Evolutionary conservation across 345 rosid species (phyloP).

Genomic region (Erysimum cheiranthoides): DNA sequence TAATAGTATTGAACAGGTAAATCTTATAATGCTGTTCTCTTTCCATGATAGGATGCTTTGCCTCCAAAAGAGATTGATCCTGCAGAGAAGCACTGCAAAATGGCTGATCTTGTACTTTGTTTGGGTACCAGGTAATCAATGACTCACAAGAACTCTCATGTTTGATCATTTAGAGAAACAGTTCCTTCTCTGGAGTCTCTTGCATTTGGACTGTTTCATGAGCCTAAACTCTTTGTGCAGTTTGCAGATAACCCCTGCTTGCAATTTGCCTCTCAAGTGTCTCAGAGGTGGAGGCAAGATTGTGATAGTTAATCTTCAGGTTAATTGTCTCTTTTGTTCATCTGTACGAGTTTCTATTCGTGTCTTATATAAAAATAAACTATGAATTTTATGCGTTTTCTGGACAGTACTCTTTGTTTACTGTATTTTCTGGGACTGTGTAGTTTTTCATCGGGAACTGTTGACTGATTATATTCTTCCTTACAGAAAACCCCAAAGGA

Average conservation of each 20-base stretch:
- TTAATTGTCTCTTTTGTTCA: constrained; percentile 34
- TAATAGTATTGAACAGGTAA: not conserved
- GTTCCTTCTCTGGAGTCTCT: not conserved
- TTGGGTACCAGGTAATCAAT: constrained; percentile 84
- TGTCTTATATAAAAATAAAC: not conserved
- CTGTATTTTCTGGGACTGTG: not conserved
- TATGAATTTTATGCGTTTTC: not conserved
- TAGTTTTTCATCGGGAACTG: not conserved
- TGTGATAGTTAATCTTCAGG: constrained; percentile 97
- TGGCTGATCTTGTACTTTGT: constrained; percentile 92
- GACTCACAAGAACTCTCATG: constrained; percentile 22
- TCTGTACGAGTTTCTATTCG: not conserved
- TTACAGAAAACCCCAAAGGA: constrained; percentile 97
- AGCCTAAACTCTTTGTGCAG: constrained; percentile 53
- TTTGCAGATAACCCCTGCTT: constrained; percentile 99
- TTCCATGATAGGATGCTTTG: constrained; percentile 76
- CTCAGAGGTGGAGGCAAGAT: constrained; percentile 91
- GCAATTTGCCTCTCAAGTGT: constrained; percentile 95
- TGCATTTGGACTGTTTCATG: constrained; percentile 9
- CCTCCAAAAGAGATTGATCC: constrained; percentile 84
- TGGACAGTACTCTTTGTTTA: not conserved
- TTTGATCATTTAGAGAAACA: not conserved
- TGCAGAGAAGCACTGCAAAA: constrained; percentile 87
- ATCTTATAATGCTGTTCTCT: not conserved
- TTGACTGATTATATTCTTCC: constrained; percentile 28